Conservation (phyloP, 2,329 filamentous ascomycete species). For the Pestalotiopsis sp. region DNA sequence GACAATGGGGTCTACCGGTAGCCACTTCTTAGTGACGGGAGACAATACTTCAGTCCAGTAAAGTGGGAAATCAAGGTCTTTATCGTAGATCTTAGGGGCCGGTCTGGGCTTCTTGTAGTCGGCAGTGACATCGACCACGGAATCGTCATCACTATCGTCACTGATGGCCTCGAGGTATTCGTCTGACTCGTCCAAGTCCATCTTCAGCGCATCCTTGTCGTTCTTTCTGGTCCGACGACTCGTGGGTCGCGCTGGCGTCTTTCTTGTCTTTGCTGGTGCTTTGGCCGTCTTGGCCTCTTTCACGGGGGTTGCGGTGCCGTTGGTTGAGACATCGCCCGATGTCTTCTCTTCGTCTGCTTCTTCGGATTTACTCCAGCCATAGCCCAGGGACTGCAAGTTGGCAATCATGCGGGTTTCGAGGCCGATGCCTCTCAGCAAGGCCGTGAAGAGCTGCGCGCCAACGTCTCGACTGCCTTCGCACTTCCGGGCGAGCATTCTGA, state of each 20-base stretch:
- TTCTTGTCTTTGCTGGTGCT: constrained; percentile 22
- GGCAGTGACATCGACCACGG: constrained; percentile 58
- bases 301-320: constrained; percentile 17
- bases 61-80: constrained; percentile 79
- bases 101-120: constrained; percentile 41
- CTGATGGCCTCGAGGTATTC: constrained; percentile 50
- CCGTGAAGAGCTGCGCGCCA: constrained; percentile 87
- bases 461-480: constrained; percentile 85
- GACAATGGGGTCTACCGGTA: constrained; percentile 78
- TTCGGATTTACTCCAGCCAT: constrained; percentile 88
- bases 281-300: constrained; percentile 16
- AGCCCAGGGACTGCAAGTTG: constrained; percentile 84
- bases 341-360: constrained; percentile 65
- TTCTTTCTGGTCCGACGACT: constrained; percentile 26
- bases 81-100: constrained; percentile 62
- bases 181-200: constrained; percentile 46
- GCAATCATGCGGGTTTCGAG: constrained; percentile 83
- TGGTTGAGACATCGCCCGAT: constrained; percentile 16
- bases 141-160: constrained; percentile 61
- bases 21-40: constrained; percentile 75
- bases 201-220: constrained; percentile 28
- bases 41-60: constrained; percentile 95
- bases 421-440: constrained; percentile 77
- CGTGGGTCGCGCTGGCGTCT: constrained; percentile 22
- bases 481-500: constrained; percentile 68